A percentile compares a stretch with the other conserved stretches of the same genome.
These are phyloP conservation scores for Botrytis squamosa DNA, from an alignment of 2,329 filamentous ascomycete species.

Conservation along the genomic window DNA sequence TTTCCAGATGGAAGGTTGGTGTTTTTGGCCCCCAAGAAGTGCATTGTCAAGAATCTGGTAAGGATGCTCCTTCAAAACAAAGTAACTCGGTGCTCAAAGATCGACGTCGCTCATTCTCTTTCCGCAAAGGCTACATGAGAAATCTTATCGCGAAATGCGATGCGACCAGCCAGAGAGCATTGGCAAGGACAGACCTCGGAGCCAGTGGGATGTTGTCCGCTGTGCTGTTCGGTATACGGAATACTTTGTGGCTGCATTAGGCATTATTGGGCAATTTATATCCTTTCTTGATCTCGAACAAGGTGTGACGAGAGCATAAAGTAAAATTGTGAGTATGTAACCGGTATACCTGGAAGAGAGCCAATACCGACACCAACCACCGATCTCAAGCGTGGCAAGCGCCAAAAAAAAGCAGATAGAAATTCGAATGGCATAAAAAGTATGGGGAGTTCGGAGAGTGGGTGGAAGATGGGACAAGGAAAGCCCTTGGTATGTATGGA, in stretches of 20 bases:
- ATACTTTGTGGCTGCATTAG: conserved; percentile 19
- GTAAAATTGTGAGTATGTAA: background rate
- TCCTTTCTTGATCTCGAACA: conserved; percentile 3
- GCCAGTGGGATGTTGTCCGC: conserved; percentile 8
- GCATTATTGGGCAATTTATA: conserved; percentile 20
- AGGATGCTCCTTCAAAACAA: background rate
- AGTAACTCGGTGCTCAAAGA: conserved; percentile 6
- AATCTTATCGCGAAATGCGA: conserved; percentile 4
- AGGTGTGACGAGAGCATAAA: conserved; percentile 17
- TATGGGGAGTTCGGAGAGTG: conserved; percentile 8
- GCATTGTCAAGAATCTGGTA: background rate
- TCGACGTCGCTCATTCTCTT: conserved; percentile 16
- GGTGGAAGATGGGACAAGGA: conserved; percentile 7
- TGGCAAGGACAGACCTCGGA: conserved; percentile 19
- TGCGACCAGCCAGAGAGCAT: background rate
- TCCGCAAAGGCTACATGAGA: conserved; percentile 4
- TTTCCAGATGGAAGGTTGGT: background rate
- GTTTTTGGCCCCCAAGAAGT: background rate
- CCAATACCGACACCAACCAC: background rate
- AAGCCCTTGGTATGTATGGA: conserved; percentile 13
- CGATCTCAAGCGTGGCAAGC: conserved; percentile 15
- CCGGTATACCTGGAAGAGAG: background rate
- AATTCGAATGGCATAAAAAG: conserved; percentile 4
- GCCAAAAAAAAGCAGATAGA: background rate
- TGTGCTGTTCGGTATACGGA: conserved; percentile 3